Percentiles rank a stretch among this genome's conserved stretches.
Conservation (phyloP, 257 asterid genomes). For the Cynanchum wilfordii region DNA sequence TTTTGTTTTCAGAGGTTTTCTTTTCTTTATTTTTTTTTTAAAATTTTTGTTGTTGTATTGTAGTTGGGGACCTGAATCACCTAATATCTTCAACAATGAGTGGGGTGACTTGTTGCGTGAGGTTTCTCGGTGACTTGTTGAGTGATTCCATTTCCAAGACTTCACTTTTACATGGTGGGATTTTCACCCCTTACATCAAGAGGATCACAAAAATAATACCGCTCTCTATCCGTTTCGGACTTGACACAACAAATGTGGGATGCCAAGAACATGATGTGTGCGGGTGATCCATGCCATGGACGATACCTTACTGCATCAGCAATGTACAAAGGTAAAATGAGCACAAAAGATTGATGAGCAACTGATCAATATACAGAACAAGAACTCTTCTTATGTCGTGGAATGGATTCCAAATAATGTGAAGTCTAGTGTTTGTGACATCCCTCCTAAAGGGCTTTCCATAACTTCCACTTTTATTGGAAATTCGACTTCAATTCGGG, state of each 20-base stretch:
- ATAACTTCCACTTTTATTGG: slow-evolving; percentile 11
- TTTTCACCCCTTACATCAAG: slow-evolving; percentile 11
- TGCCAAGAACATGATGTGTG: slow-evolving; percentile 18
- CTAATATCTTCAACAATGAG: slow-evolving; percentile 10
- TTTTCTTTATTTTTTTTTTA: too few relatives aligned
- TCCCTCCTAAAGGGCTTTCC: slow-evolving; percentile 11
- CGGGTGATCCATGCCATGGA: slow-evolving; percentile 13
- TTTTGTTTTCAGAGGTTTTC: too few relatives aligned
- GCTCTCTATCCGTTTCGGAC: background rate
- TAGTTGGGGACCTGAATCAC: slow-evolving; percentile 13
- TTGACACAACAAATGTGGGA: slow-evolving; percentile 14
- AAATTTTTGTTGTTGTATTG: background rate
- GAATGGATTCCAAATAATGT: slow-evolving; percentile 14
- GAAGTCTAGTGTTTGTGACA: slow-evolving; percentile 9
- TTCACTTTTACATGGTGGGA: slow-evolving; percentile 12
- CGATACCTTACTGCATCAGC: slow-evolving; percentile 11
- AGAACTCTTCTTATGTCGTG: slow-evolving; percentile 9
- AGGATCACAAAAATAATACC: slow-evolving; percentile 13
- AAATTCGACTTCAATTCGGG: slow-evolving; percentile 11
- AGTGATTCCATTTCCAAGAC: slow-evolving; percentile 9
- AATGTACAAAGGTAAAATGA: slow-evolving; percentile 14
- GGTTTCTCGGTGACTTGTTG: slow-evolving; percentile 7
- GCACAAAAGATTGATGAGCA: slow-evolving; percentile 14
- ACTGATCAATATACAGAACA: slow-evolving; percentile 6
- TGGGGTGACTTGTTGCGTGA: slow-evolving; percentile 10